Evolutionary conservation across 441 rosid genomes (phyloP), one percentile per base, ranked within the genome.

Genomic region (Kokia cookei): DNA sequence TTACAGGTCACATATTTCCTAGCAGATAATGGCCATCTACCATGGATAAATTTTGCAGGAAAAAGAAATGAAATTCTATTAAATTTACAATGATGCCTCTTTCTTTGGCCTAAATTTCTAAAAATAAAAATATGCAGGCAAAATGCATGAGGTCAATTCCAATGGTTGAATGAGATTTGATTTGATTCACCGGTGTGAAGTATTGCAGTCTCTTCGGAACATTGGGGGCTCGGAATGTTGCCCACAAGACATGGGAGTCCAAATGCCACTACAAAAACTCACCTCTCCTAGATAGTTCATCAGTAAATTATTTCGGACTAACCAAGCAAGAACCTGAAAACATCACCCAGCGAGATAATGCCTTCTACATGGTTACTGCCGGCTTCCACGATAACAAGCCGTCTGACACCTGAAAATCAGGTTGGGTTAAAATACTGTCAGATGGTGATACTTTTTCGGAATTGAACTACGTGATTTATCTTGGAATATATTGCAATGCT

Each of bases 331-430:
- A 86, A 86, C 75, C 74, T 79, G 75, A 86, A 82, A 40, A 86
- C 68, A 50, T 86, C 89, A 5, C 81, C 64, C 29, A 86, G 77
- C 9, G 89, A 79, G 53, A 86, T 67, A 40, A 86, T 81, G 71
- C 87, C 89, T 83, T 86, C 85, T 61, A 86, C 87, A 12, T 84
- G 83, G 68, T 86, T 86, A 71, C 87, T 86, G 45, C 89, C 89
- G 14, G 89, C 86, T 77, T 86, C 89, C 40, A 86, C 86, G n/a
- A 86, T 81, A 26, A 86, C 77, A 47, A 86, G 81, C 69, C 87
- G 83, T 73, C 89, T 75, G 35, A 84, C 83, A 69, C 89, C 89
- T 86, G 82, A 72, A 76, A 76, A 76, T 47, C 67, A 27, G 24
- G 15, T 26, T 15, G 2, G 11, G 40, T 22, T 7, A 24, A 43